Conservation (phyloP, 2,329 filamentous ascomycete genomes). For the Aureobasidium sp. region DNA sequence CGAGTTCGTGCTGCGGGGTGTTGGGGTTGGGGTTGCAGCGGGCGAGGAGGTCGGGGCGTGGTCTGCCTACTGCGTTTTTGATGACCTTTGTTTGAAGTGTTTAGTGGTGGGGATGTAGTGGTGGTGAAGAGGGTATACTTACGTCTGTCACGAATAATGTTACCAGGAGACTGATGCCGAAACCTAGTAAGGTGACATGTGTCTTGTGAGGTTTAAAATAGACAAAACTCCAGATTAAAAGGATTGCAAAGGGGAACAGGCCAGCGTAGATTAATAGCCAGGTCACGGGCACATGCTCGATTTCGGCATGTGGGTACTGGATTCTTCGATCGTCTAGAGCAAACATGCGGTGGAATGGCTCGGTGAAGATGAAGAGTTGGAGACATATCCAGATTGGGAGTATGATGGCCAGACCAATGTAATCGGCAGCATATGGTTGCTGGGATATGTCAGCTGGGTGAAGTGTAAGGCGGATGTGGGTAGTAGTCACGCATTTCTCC, state of each 20-base stretch:
- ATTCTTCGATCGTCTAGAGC: conserved; percentile 77
- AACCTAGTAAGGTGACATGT: conserved; percentile 76
- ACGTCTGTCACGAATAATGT: conserved; percentile 76
- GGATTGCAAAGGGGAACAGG: conserved; percentile 59
- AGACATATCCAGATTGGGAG: conserved; percentile 55
- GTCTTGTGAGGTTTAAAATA: conserved; percentile 66
- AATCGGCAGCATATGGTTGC: conserved; percentile 83
- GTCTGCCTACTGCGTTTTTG: conserved; percentile 80
- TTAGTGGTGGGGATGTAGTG: not conserved
- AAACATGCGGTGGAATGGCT: conserved; percentile 94
- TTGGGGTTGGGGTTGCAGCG: conserved; percentile 66
- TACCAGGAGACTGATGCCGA: conserved; percentile 66
- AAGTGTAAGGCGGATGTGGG: not conserved
- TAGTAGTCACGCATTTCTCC: conserved; percentile 15
- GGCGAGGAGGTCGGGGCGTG: conserved; percentile 80
- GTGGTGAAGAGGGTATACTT: not conserved
- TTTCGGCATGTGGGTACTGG: conserved; percentile 75
- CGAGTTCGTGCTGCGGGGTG: conserved; percentile 49
- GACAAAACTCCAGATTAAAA: conserved; percentile 58
- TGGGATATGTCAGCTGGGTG: conserved; percentile 30
- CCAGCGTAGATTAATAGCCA: conserved; percentile 77
- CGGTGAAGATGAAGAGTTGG: conserved; percentile 61
- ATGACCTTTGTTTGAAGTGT: conserved; percentile 47
- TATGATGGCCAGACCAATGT: conserved; percentile 69
- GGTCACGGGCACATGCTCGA: conserved; percentile 71